phyloP scores from a whole-genome alignment of 2,329 filamentous ascomycete species.

The Myrmaecium sp. region DNA sequence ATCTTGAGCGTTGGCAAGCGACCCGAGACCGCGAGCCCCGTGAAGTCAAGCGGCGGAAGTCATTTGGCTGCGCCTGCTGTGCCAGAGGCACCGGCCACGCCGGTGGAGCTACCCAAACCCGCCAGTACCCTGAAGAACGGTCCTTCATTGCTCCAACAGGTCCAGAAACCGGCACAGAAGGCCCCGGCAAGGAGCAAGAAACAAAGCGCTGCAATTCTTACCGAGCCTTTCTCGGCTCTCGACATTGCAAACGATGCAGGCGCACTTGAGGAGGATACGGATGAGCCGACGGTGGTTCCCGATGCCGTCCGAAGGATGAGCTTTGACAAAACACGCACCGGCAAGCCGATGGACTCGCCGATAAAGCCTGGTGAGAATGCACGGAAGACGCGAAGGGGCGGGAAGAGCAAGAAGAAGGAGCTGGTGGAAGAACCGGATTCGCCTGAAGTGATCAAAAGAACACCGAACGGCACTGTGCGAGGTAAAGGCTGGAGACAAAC shows the following conservation, averaged over 20 bases:
- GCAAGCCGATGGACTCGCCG: slow-evolving; percentile 19
- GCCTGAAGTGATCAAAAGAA: slow-evolving; percentile 15
- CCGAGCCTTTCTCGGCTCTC: slow-evolving; percentile 22
- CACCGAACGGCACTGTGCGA: slow-evolving; percentile 22
- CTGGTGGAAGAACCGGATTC: slow-evolving; percentile 17
- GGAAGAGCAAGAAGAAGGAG: slow-evolving; percentile 29
- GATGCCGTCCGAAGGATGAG: slow-evolving; percentile 16
- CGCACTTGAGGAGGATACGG: slow-evolving; percentile 16
- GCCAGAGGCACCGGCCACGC: slow-evolving; percentile 24
- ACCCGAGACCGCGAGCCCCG: too few relatives aligned
- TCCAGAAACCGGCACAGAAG: slow-evolving; percentile 13
- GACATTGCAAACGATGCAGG: slow-evolving; percentile 23
- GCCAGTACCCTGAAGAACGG: too few relatives aligned
- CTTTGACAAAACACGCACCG: slow-evolving; percentile 22
- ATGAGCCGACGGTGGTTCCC: slow-evolving; percentile 14
- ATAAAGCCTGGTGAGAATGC: slow-evolving; percentile 20
- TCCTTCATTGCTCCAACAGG: too few relatives aligned
- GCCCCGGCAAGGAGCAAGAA: slow-evolving; percentile 12
- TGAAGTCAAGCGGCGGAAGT: too few relatives aligned
- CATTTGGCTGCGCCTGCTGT: slow-evolving; percentile 4
- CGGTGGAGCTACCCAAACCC: slow-evolving; percentile 23
- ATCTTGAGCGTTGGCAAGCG: slow-evolving; percentile 50
- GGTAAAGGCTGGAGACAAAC: slow-evolving; percentile 53
- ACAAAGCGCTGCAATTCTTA: slow-evolving; percentile 21
- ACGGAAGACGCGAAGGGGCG: slow-evolving; percentile 28